Base-by-base conservation (phyloP, 495 filamentous ascomycete genomes). In the Aspergillus panamensis region DNA sequence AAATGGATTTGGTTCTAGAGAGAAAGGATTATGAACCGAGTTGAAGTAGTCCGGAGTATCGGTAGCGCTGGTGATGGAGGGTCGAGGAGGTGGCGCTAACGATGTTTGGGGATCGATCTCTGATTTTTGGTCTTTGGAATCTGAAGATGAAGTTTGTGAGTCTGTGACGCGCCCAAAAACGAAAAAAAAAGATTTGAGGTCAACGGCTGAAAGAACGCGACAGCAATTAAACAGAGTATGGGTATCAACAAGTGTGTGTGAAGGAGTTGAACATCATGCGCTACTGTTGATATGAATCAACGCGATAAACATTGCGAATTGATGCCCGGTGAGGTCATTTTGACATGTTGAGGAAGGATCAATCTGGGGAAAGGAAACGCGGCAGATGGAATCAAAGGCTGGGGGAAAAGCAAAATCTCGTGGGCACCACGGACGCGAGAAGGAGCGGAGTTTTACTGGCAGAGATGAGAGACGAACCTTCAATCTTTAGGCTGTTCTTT, bases 1-100 rank as follows among this genome's bases (percentile, higher is more conserved):
- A 68, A 98, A 98, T 7, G 93, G 92, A 68, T 98, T 98, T 53
- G 91, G 92, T 69, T 98, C 94, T 62, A 88, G 81, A 51, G 85
- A 87, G 70, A 84, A 88, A 62, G 80, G 82, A 66, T 74, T 81
- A 67, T 86, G 79, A 32, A 83, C 78, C 50, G 75, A 80, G 37
- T 82, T 84, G 74, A 92, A 95, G 75, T 92, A 93, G 66, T 94
- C 89, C 31, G 85, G 82, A n/a, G 81, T 83, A 66, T 87, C 82
- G 57, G 73, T 65, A 60, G 80, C 68, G 58, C 73, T 70, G 60
- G 81, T 72, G 51, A 82, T 80, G 35, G 76, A 74, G 48, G 91
- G 91, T 70, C 88, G 89, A 48, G 89, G 88, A 62, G 91, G 90
- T 62, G 89, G 90, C 57, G 87, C 87, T 69, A 94, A 82, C 60